phyloP scores from a whole-genome alignment of 805 yeast genomes.

The Saturnispora sekii region DNA sequence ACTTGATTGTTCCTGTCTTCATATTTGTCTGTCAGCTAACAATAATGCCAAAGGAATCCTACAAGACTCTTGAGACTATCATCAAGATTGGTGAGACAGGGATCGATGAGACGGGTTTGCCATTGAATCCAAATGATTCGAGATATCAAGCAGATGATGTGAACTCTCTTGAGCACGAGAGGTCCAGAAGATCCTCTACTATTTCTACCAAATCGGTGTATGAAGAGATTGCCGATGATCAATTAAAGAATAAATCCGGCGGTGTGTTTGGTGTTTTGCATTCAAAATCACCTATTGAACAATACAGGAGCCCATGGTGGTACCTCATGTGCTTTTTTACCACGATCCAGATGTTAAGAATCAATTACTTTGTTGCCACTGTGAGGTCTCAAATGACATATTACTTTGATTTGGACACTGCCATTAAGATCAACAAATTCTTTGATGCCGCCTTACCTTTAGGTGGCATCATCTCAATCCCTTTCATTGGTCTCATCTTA shows the following conservation, averaged over 20 bases:
- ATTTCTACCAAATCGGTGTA: constrained; percentile 42
- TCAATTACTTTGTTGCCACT: constrained; percentile 90
- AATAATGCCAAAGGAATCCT: constrained; percentile 72
- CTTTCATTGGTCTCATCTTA: constrained; percentile 70
- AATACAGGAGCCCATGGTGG: constrained; percentile 61
- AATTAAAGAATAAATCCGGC: constrained; percentile 42
- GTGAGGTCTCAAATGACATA: constrained; percentile 72
- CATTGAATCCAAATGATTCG: constrained; percentile 38
- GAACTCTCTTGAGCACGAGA: constrained; percentile 11
- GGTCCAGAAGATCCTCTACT: constrained; percentile 31
- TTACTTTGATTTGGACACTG: constrained; percentile 46
- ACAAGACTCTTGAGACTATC: constrained; percentile 59
- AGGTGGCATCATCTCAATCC: constrained; percentile 82
- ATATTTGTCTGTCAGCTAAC: constrained; percentile 63
- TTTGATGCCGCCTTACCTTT: constrained; percentile 82
- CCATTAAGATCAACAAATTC: constrained; percentile 53
- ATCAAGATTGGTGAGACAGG: constrained; percentile 67
- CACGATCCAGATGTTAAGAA: constrained; percentile 80
- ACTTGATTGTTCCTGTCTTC: constrained; percentile 68
- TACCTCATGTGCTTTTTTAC: constrained; percentile 68
- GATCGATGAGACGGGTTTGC: constrained; percentile 58
- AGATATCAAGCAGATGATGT: constrained; percentile 19
- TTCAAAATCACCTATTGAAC: constrained; percentile 34
- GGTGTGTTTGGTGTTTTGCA: constrained; percentile 77
- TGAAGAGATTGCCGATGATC: constrained; percentile 56